Evolutionary conservation across 768 basidiomycete species (phyloP).

Genomic region (Thelephora ganbajun): DNA sequence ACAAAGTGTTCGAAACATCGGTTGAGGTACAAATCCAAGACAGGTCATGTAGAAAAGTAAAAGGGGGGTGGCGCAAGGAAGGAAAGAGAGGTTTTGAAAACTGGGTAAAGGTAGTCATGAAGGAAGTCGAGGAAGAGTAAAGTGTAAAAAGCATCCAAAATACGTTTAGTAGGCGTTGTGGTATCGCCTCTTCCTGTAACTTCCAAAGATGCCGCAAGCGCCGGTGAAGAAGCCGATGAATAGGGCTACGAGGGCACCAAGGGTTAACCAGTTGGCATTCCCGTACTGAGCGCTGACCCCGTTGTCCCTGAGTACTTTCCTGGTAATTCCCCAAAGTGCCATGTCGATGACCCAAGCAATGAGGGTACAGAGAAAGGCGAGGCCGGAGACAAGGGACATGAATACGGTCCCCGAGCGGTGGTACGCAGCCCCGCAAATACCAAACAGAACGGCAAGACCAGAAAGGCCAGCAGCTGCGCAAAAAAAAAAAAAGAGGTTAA

Average conservation of each 20-base stretch:
- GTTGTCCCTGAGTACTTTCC: constrained; percentile 36
- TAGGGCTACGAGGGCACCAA: constrained; percentile 59
- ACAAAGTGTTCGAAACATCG: no score
- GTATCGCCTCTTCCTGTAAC: constrained; percentile 31
- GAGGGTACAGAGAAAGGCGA: constrained; percentile 55
- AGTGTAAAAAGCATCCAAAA: no score
- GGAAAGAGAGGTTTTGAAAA: no score
- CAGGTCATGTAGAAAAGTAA: no score
- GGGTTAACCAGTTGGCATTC: constrained; percentile 73
- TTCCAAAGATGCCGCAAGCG: constrained; percentile 52
- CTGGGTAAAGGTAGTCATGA: no score
- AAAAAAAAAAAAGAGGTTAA: constrained; percentile 3
- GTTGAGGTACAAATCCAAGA: no score
- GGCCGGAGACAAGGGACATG: constrained; percentile 55
- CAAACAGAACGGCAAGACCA: constrained; percentile 51
- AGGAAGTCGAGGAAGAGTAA: no score
- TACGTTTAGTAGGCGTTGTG: no score
- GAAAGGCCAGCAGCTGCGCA: constrained; percentile 47
- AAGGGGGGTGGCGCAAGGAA: no score
- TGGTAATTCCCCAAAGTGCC: constrained; percentile 63
- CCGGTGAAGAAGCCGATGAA: constrained; percentile 52
- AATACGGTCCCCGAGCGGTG: constrained; percentile 61
- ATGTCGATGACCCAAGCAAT: constrained; percentile 69
- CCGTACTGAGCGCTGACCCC: constrained; percentile 45
- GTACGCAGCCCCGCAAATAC: constrained; percentile 49